These are phyloP conservation scores for Gaeumannomyces tritici DNA, from an alignment of 2,329 filamentous ascomycete species.

Conservation along the genomic window DNA sequence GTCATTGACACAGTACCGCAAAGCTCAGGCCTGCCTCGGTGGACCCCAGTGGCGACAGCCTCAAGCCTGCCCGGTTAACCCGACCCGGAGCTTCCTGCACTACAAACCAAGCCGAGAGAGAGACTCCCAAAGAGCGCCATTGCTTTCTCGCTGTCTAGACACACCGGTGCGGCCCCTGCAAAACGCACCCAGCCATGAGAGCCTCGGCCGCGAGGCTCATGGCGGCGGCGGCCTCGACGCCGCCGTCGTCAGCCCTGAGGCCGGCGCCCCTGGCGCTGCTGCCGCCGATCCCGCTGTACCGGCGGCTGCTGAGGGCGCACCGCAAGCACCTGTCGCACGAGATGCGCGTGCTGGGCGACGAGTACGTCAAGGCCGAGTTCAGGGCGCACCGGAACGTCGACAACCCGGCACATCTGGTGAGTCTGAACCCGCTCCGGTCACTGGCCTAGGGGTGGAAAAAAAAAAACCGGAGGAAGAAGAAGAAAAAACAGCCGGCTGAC, in stretches of 20 bases:
- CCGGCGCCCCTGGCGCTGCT: constrained; percentile 56
- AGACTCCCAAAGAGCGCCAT: background rate
- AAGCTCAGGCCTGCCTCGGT: background rate
- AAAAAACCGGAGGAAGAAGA: no score
- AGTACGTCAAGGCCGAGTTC: constrained; percentile 91
- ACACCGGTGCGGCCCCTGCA: background rate
- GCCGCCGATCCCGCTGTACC: constrained; percentile 82
- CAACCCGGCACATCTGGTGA: constrained; percentile 83
- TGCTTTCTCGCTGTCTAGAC: background rate
- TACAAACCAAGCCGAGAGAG: background rate
- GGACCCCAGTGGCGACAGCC: background rate
- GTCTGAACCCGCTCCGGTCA: no score
- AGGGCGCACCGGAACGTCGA: constrained; percentile 73
- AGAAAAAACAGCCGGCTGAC: background rate
- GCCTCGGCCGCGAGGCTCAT: background rate
- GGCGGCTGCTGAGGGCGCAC: constrained; percentile 78
- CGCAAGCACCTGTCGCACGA: constrained; percentile 66
- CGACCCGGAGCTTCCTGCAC: background rate
- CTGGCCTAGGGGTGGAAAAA: no score
- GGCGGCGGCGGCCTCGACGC: constrained; percentile 5
- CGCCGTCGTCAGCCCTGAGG: constrained; percentile 16
- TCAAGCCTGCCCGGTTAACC: background rate
- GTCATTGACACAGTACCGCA: background rate
- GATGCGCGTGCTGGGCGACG: constrained; percentile 75
- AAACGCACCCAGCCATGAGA: background rate